Conservation (phyloP, 495 filamentous ascomycete genomes). For the Hypoxylon trugodes region DNA sequence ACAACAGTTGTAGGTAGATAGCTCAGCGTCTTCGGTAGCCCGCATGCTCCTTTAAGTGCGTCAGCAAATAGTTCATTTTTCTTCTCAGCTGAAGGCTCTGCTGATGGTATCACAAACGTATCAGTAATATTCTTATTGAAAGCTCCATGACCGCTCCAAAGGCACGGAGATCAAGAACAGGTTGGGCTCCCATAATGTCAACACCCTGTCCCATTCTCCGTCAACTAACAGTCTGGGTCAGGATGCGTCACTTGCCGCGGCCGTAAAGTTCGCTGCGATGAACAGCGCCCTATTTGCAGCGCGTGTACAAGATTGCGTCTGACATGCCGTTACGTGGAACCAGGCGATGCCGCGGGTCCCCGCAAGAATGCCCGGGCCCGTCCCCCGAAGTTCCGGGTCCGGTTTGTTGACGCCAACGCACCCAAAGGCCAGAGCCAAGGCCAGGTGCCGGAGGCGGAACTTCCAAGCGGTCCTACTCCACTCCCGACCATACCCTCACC, state of each 20-base stretch:
- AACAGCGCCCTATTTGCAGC: background rate
- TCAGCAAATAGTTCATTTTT: no score
- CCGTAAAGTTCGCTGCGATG: conserved; percentile 6
- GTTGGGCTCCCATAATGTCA: background rate
- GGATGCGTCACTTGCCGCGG: conserved; percentile 1
- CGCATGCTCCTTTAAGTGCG: no score
- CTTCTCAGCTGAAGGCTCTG: no score
- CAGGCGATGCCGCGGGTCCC: background rate
- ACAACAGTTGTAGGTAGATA: no score
- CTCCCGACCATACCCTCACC: background rate
- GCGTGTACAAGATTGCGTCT: conserved; percentile 7
- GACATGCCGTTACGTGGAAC: background rate
- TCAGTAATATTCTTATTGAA: background rate
- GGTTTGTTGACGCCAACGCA: background rate
- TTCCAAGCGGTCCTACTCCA: background rate
- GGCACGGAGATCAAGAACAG: conserved; percentile 8
- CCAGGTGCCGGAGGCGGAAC: background rate
- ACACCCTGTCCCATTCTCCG: background rate
- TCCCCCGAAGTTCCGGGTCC: conserved; percentile 3
- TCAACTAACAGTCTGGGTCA: background rate
- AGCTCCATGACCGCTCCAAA: conserved; percentile 3
- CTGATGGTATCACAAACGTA: no score
- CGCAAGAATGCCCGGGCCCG: conserved; percentile 1
- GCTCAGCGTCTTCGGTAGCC: no score
- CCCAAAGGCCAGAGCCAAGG: background rate